These are phyloP conservation scores for Onygenales sp. DNA, from an alignment of 2,329 filamentous ascomycete genomes.

Conservation along the genomic window DNA sequence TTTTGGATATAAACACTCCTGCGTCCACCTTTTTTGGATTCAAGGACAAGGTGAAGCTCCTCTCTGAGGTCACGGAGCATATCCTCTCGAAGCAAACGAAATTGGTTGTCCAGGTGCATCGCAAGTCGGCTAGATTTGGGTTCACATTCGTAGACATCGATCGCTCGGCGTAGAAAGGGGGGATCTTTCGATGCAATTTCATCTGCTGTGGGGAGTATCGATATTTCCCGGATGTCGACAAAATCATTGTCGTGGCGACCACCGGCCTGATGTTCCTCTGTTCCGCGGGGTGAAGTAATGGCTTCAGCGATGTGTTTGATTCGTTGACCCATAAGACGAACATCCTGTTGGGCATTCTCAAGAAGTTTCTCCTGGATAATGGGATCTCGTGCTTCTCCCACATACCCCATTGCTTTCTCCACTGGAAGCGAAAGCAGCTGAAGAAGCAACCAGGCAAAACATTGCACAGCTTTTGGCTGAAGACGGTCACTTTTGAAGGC, in stretches of 20 bases:
- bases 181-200: slow-evolving; percentile 25
- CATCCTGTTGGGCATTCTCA: slow-evolving; percentile 17
- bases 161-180: slow-evolving; percentile 18
- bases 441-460: slow-evolving; percentile 42
- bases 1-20: slow-evolving; percentile 3
- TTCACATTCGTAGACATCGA: slow-evolving; percentile 17
- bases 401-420: slow-evolving; percentile 14
- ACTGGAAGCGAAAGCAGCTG: slow-evolving; percentile 37
- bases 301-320: slow-evolving; percentile 30
- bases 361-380: slow-evolving; percentile 18
- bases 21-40: slow-evolving; percentile 7
- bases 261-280: slow-evolving; percentile 12
- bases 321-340: slow-evolving; percentile 31
- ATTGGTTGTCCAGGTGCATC: slow-evolving; percentile 26
- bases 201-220: slow-evolving; percentile 26
- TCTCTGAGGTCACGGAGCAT: slow-evolving; percentile 23
- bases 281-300: background rate
- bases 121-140: slow-evolving; percentile 25
- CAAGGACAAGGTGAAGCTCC: slow-evolving; percentile 15
- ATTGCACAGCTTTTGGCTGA: slow-evolving; percentile 20
- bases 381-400: slow-evolving; percentile 19
- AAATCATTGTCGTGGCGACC: slow-evolving; percentile 30
- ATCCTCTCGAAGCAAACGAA: slow-evolving; percentile 29
- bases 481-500: slow-evolving; percentile 23
- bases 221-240: slow-evolving; percentile 22